These are phyloP conservation scores for Craterostigma plantagineum DNA, from an alignment of 257 asterid species.

Conservation along the genomic window DNA sequence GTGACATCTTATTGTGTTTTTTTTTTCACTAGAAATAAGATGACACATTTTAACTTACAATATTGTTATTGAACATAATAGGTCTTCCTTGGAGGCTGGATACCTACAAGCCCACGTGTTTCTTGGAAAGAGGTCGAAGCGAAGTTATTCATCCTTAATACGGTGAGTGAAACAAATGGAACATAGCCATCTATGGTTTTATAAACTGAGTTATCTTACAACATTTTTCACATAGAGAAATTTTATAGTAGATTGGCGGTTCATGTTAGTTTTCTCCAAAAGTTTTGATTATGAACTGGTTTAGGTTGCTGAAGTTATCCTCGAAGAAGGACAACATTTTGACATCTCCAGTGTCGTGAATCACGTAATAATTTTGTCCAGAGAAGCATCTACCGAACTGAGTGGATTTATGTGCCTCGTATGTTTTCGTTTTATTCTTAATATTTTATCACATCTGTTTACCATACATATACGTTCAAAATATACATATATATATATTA, in stretches of 20 bases:
- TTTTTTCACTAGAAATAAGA: no score
- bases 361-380: constrained; percentile 46
- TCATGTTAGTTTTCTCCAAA: constrained; percentile 1
- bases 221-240: no score
- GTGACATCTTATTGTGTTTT: no score
- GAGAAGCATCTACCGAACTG: constrained; percentile 34
- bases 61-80: constrained; percentile 10
- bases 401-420: constrained; percentile 66
- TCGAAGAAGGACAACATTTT: constrained; percentile 40
- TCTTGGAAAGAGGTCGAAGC: constrained; percentile 80
- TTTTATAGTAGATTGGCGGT: no score
- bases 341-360: constrained; percentile 44
- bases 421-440: constrained; percentile 17
- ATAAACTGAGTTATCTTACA: no score
- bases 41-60: neutral
- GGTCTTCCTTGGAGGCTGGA: constrained; percentile 52
- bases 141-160: constrained; percentile 55
- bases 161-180: constrained; percentile 29
- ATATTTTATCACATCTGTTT: constrained; percentile 6
- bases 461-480: no score
- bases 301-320: constrained; percentile 72
- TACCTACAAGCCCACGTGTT: constrained; percentile 28
- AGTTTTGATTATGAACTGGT: constrained; percentile 9
- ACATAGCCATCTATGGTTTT: no score
- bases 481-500: constrained; percentile 3